Percentiles rank a stretch among this genome's conserved stretches.
phyloP scores from a whole-genome alignment of 345 rosid genomes.

The Jatropha curcas region DNA sequence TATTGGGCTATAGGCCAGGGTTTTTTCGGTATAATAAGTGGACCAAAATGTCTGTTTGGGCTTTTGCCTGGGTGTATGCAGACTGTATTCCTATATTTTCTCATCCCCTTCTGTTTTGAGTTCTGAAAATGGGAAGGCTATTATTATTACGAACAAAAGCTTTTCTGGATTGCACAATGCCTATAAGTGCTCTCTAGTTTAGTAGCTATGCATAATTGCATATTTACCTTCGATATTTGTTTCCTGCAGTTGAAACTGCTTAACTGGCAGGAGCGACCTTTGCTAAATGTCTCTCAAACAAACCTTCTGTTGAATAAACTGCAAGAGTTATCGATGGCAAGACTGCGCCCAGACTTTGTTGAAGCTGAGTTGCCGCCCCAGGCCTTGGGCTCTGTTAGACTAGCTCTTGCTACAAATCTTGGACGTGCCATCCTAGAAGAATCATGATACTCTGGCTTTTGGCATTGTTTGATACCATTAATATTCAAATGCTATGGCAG shows the following conservation, averaged over 20 bases:
- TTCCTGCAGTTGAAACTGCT: slow-evolving; percentile 68
- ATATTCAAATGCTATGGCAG: background rate
- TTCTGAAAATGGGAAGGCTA: background rate
- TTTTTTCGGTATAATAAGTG: background rate
- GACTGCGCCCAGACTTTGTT: slow-evolving; percentile 65
- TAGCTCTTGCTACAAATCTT: slow-evolving; percentile 79
- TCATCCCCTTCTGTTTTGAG: background rate
- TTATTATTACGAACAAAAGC: background rate
- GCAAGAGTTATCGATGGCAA: slow-evolving; percentile 74
- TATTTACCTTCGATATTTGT: background rate
- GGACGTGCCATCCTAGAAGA: slow-evolving; percentile 84
- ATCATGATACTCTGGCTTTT: slow-evolving; percentile 22
- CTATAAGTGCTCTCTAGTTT: background rate
- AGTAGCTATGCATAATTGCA: background rate
- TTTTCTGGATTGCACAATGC: background rate
- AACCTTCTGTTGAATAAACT: slow-evolving; percentile 76
- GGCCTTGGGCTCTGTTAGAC: slow-evolving; percentile 65
- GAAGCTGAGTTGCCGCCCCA: slow-evolving; percentile 61
- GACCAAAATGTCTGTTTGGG: background rate
- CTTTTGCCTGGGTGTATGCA: background rate
- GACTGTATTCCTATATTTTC: background rate
- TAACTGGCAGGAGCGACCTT: slow-evolving; percentile 67
- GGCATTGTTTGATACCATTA: background rate
- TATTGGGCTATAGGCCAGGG: background rate
- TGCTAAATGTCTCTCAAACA: slow-evolving; percentile 65